These are phyloP conservation scores for Diddensiella caesifluorescens DNA, from an alignment of 805 yeast genomes.

Conservation along the genomic window DNA sequence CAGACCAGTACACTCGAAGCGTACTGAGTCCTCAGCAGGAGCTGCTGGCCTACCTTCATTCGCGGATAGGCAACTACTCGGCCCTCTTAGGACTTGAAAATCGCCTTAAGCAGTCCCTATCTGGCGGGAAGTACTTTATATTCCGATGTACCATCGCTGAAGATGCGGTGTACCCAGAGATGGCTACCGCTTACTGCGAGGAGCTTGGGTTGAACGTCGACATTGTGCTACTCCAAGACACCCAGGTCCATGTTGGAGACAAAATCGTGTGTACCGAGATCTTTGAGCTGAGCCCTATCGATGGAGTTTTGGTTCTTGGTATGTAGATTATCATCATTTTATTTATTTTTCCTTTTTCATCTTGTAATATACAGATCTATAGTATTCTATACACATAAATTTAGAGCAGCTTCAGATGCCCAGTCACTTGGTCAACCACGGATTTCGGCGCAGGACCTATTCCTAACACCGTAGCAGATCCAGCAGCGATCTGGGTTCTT, in stretches of 20 bases:
- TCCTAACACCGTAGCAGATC: slow-evolving; percentile 94
- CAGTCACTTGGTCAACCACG: slow-evolving; percentile 75
- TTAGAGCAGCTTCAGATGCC: slow-evolving; percentile 53
- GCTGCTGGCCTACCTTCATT: no score
- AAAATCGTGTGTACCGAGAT: slow-evolving; percentile 42
- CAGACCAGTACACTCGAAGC: no score
- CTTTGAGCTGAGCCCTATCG: slow-evolving; percentile 38
- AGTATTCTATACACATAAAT: no score
- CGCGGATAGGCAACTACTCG: no score
- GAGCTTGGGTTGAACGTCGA: slow-evolving; percentile 46
- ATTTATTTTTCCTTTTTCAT: no score
- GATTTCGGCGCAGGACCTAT: slow-evolving; percentile 90
- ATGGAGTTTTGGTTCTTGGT: slow-evolving; percentile 38
- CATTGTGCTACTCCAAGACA: slow-evolving; percentile 28
- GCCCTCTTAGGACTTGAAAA: no score
- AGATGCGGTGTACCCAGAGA: slow-evolving; percentile 24
- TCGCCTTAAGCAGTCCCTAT: slow-evolving; percentile 14
- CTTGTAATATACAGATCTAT: no score
- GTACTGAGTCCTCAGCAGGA: no score
- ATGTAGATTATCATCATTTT: slow-evolving; percentile 18
- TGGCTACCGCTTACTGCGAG: slow-evolving; percentile 44
- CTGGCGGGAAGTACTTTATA: slow-evolving; percentile 20
- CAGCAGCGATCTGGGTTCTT: slow-evolving; percentile 92
- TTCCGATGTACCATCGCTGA: slow-evolving; percentile 44
- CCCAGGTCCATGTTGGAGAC: slow-evolving; percentile 39